A percentile compares a stretch with the other conserved stretches of the same genome.
phyloP scores from a whole-genome alignment of 1,284 basidiomycete species.

The Somion occarium region DNA sequence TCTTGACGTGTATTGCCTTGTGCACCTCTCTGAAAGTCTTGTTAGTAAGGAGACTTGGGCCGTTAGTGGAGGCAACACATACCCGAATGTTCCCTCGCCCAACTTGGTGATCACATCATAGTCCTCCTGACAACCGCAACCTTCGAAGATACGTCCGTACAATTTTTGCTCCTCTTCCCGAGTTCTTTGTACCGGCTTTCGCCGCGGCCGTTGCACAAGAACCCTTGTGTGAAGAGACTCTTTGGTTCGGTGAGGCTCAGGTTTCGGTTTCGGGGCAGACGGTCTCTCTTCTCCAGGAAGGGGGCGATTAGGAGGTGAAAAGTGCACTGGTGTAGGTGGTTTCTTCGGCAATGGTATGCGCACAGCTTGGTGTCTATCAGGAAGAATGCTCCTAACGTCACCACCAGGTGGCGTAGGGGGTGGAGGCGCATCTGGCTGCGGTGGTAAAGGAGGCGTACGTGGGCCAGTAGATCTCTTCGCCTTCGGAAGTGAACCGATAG shows the following conservation, averaged over 20 bases:
- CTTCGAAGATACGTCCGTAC: slow-evolving; percentile 67
- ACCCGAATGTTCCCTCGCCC: slow-evolving; percentile 96
- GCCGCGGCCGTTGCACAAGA: slow-evolving; percentile 15
- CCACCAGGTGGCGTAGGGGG: slow-evolving; percentile 16
- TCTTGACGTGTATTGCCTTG: slow-evolving; percentile 69
- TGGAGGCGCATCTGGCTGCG: slow-evolving; percentile 31
- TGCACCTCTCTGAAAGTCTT: slow-evolving; percentile 70
- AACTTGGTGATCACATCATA: slow-evolving; percentile 83
- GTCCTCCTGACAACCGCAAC: slow-evolving; percentile 73
- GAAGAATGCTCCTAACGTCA: slow-evolving; percentile 30
- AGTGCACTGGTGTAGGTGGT: slow-evolving; percentile 40
- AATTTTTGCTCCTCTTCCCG: slow-evolving; percentile 61
- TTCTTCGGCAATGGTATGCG: slow-evolving; percentile 33
- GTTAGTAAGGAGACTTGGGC: slow-evolving; percentile 10
- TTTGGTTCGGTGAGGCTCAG: slow-evolving; percentile 9
- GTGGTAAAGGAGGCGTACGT: slow-evolving; percentile 24
- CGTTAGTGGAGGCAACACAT: slow-evolving; percentile 18
- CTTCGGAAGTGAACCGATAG: slow-evolving; percentile 21
- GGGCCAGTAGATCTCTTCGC: slow-evolving; percentile 9
- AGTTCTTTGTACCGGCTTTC: slow-evolving; percentile 43
- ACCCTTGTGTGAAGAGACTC: slow-evolving; percentile 3
- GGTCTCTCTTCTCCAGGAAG: slow-evolving; percentile 10
- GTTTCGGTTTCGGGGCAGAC: slow-evolving; percentile 1
- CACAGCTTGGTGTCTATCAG: slow-evolving; percentile 30
- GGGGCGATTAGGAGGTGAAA: slow-evolving; percentile 34